These are phyloP conservation scores for Neurospora sp. DNA, from an alignment of 495 filamentous ascomycete species.

Conservation along the genomic window DNA sequence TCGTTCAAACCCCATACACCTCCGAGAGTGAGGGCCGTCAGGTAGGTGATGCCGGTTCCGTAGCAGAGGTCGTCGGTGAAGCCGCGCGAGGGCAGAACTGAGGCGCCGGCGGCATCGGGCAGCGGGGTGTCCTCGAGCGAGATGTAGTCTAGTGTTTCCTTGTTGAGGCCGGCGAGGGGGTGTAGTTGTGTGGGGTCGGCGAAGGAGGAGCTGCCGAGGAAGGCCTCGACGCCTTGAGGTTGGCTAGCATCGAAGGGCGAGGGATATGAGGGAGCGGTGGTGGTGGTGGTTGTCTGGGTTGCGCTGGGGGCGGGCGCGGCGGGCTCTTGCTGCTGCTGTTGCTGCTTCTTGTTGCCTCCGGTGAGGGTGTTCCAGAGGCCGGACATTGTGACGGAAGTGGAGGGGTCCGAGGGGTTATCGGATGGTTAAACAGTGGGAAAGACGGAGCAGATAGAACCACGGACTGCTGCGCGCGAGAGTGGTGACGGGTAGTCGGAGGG, in stretches of 20 bases:
- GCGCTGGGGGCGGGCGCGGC: slow-evolving; percentile 15
- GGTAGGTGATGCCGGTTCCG: slow-evolving; percentile 87
- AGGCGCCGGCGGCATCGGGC: slow-evolving; percentile 76
- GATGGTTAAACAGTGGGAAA: neutral
- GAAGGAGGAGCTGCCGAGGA: slow-evolving; percentile 58
- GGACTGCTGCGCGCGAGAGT: neutral
- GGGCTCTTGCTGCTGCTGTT: slow-evolving; percentile 7
- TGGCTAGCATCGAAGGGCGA: slow-evolving; percentile 56
- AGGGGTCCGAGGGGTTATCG: neutral
- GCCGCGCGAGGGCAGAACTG: slow-evolving; percentile 83
- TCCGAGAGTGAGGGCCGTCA: slow-evolving; percentile 73
- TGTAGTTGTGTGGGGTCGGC: slow-evolving; percentile 81
- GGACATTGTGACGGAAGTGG: slow-evolving; percentile 35
- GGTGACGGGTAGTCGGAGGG: neutral
- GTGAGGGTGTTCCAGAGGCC: slow-evolving; percentile 82
- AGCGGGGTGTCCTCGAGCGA: slow-evolving; percentile 85
- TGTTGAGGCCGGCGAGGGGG: slow-evolving; percentile 88
- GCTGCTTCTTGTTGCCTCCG: slow-evolving; percentile 49
- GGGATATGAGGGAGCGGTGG: slow-evolving; percentile 41
- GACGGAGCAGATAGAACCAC: neutral
- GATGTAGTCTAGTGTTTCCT: slow-evolving; percentile 86
- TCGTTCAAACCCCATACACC: slow-evolving; percentile 87
- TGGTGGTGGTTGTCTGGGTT: slow-evolving; percentile 18
- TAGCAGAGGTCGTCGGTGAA: slow-evolving; percentile 99
- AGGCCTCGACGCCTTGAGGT: slow-evolving; percentile 70